phyloP scores from a whole-genome alignment of 139 green algal genomes.

The Diplosphaera chodatii region DNA sequence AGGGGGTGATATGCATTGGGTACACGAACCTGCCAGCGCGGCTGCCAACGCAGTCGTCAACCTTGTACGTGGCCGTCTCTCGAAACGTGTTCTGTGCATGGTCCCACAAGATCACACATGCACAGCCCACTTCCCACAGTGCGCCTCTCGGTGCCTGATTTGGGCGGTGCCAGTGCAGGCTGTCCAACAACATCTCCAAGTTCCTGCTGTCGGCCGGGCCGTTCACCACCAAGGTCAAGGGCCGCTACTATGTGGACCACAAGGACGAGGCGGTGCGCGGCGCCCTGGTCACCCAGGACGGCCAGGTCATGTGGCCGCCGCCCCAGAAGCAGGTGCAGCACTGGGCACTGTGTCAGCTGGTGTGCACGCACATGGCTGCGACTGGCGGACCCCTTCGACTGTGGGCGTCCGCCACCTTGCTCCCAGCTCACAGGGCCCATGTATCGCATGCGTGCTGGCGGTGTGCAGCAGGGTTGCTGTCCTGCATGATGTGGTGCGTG shows the following conservation, averaged over 20 bases:
- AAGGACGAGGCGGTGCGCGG: slow-evolving; percentile 72
- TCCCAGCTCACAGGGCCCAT: too few relatives aligned
- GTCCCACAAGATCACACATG: too few relatives aligned
- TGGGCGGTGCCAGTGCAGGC: not conserved
- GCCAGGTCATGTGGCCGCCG: slow-evolving; percentile 73
- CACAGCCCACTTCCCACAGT: too few relatives aligned
- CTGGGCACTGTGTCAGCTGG: too few relatives aligned
- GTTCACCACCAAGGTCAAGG: slow-evolving; percentile 68
- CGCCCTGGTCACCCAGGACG: slow-evolving; percentile 70
- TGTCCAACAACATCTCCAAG: slow-evolving; percentile 85
- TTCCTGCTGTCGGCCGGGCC: slow-evolving; percentile 76
- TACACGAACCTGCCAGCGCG: slow-evolving; percentile 84
- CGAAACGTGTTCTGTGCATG: too few relatives aligned
- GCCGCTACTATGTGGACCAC: slow-evolving; percentile 71
- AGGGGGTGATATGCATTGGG: slow-evolving; percentile 74
- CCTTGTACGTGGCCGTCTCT: slow-evolving; percentile 45
- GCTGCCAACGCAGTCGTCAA: slow-evolving; percentile 72
- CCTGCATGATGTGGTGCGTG: too few relatives aligned
- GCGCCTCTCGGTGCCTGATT: too few relatives aligned
- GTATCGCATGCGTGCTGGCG: too few relatives aligned
- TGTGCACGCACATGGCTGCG: too few relatives aligned
- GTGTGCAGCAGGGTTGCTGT: too few relatives aligned
- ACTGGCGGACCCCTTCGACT: too few relatives aligned
- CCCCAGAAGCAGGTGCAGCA: slow-evolving; percentile 36
- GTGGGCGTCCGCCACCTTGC: too few relatives aligned